Evolutionary conservation across 805 yeast species (phyloP).

Genomic region (Suhomyces prunicola): DNA sequence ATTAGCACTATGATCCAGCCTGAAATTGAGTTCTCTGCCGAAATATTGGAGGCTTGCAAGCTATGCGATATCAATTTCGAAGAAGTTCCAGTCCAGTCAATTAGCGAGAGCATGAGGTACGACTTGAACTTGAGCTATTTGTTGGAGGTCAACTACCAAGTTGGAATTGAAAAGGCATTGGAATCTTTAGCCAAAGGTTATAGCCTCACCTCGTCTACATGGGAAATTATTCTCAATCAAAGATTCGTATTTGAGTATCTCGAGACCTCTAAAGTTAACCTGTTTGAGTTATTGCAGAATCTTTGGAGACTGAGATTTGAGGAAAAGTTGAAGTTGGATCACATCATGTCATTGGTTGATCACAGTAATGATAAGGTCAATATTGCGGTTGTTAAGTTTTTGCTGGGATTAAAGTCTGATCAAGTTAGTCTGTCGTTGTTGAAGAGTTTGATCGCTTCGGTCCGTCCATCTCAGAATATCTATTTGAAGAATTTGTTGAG

Average conservation of each 20-base stretch:
- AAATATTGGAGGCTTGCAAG: slow-evolving; percentile 12
- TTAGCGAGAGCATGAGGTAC: slow-evolving; percentile 9
- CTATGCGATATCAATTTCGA: not conserved
- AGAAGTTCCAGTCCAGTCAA: not conserved
- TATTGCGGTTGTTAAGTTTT: slow-evolving; percentile 18
- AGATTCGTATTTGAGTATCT: slow-evolving; percentile 22
- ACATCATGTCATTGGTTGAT: slow-evolving; percentile 15
- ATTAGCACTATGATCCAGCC: slow-evolving; percentile 2
- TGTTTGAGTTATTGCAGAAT: slow-evolving; percentile 20
- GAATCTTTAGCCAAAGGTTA: slow-evolving; percentile 28
- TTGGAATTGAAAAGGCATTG: slow-evolving; percentile 26
- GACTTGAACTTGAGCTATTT: slow-evolving; percentile 25
- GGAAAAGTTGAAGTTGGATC: slow-evolving; percentile 3
- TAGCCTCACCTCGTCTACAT: slow-evolving; percentile 29
- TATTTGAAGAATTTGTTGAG: slow-evolving; percentile 16
- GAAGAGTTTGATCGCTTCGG: not conserved
- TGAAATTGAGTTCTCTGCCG: slow-evolving; percentile 7
- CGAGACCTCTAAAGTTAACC: slow-evolving; percentile 15
- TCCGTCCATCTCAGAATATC: slow-evolving; percentile 16
- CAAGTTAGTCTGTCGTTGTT: slow-evolving; percentile 4
- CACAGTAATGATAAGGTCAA: slow-evolving; percentile 25
- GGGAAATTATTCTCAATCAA: slow-evolving; percentile 29
- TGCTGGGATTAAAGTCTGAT: slow-evolving; percentile 5
- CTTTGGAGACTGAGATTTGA: slow-evolving; percentile 18
- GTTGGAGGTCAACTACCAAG: slow-evolving; percentile 24